These are phyloP conservation scores for Aspergillus calidoustus DNA, from an alignment of 2,329 filamentous ascomycete species.

Conservation along the genomic window DNA sequence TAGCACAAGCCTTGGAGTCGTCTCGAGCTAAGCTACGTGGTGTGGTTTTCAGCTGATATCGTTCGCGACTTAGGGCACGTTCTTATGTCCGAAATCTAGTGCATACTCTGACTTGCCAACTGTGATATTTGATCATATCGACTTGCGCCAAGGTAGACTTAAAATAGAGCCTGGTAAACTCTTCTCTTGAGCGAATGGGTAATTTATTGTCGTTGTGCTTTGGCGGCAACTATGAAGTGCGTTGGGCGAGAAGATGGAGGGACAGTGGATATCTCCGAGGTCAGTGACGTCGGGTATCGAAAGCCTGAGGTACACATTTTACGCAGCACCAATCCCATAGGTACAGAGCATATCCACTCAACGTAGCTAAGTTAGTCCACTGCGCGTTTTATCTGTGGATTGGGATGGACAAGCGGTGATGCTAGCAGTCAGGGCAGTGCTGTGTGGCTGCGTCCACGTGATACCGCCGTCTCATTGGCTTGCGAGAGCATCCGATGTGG, in stretches of 20 bases:
- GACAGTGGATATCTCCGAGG: neutral
- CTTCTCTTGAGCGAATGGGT: neutral
- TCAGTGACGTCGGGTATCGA: constrained; percentile 5
- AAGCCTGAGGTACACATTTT: neutral
- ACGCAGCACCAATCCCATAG: neutral
- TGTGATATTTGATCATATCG: neutral
- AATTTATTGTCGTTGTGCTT: neutral
- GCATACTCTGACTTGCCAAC: neutral
- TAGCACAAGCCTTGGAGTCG: neutral
- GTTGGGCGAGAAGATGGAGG: neutral
- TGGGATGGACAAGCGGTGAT: constrained; percentile 4
- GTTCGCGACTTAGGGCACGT: neutral
- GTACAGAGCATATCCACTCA: neutral
- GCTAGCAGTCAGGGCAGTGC: constrained; percentile 10
- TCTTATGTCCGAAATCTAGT: neutral
- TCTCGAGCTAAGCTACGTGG: neutral
- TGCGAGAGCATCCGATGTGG: neutral
- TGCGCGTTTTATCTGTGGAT: constrained; percentile 2
- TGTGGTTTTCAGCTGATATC: neutral
- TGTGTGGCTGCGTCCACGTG: constrained; percentile 18
- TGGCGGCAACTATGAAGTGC: neutral
- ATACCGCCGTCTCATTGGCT: constrained; percentile 1
- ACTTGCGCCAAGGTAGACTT: neutral
- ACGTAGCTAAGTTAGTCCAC: constrained; percentile 4
- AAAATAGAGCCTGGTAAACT: neutral